Conservation (phyloP, 805 yeast genomes). For the Isabelozyma rhagii region DNA sequence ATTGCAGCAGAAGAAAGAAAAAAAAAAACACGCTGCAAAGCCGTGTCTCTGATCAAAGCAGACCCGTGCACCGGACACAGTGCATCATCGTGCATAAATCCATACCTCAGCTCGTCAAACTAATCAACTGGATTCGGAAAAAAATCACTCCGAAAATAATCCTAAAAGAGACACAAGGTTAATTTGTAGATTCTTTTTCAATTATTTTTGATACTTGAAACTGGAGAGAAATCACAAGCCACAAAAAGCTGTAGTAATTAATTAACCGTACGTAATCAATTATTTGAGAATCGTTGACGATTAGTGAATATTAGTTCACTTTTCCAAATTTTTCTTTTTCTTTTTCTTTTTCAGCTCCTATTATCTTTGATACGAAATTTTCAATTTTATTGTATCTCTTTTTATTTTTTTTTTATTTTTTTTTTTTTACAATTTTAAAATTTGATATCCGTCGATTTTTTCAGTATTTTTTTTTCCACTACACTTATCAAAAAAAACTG, state of each 20-base stretch:
- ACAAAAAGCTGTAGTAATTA: too few species aligned
- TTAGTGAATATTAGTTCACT: background rate
- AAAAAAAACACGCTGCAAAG: background rate
- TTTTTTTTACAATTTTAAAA: background rate
- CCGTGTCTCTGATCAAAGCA: background rate
- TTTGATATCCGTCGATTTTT: background rate
- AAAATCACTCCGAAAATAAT: background rate
- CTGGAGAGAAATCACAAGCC: too few species aligned
- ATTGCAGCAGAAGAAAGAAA: background rate
- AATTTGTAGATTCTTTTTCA: background rate
- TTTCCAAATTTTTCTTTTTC: too few species aligned
- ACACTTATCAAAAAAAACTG: too few species aligned
- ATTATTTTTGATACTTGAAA: background rate
- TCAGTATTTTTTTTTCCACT: background rate
- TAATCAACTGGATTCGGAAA: background rate
- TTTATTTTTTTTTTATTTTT: too few species aligned
- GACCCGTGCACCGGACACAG: background rate
- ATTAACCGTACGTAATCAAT: too few species aligned
- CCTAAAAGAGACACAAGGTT: background rate
- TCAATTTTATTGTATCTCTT: background rate
- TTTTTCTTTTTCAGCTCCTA: background rate
- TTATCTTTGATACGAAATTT: background rate
- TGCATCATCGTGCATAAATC: background rate
- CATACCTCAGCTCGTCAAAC: background rate
- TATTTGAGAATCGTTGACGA: too few species aligned